These are phyloP conservation scores for Suhomyces sp. DNA, from an alignment of 805 yeast genomes.

Conservation along the genomic window DNA sequence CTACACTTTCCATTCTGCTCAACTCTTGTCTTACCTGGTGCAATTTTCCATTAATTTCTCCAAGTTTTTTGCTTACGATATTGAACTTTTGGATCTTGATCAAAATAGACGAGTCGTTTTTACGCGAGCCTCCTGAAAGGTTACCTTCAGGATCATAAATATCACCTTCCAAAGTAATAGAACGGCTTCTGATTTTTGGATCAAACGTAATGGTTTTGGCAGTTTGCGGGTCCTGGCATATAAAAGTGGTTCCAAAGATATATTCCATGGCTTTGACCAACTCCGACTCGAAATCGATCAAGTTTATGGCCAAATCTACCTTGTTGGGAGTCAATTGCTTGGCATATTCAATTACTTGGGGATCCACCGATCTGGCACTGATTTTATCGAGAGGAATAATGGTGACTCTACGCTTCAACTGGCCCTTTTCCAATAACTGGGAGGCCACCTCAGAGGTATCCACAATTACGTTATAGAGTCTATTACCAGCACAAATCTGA, in stretches of 20 bases:
- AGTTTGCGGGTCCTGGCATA: constrained; percentile 83
- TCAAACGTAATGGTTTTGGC: constrained; percentile 89
- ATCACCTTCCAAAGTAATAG: constrained; percentile 91
- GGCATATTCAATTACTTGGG: constrained; percentile 58
- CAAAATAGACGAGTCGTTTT: constrained; percentile 54
- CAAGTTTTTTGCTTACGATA: constrained; percentile 36
- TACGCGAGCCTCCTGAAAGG: constrained; percentile 90
- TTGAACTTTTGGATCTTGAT: constrained; percentile 66
- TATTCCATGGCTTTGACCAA: constrained; percentile 82
- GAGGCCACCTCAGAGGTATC: constrained; percentile 86
- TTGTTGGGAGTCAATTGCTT: constrained; percentile 75
- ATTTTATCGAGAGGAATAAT: constrained; percentile 91
- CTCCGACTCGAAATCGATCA: constrained; percentile 70
- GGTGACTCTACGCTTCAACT: constrained; percentile 76
- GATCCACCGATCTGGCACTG: constrained; percentile 53
- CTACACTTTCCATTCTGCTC: constrained; percentile 38
- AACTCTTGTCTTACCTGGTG: constrained; percentile 39
- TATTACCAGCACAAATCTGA: constrained; percentile 92
- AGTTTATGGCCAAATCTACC: constrained; percentile 84
- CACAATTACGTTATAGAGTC: constrained; percentile 85
- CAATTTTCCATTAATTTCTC: constrained; percentile 43
- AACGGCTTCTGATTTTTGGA: constrained; percentile 72
- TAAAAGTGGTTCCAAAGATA: constrained; percentile 85
- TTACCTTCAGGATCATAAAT: constrained; percentile 95
- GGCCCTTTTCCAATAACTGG: constrained; percentile 73